Percentiles rank a stretch among this genome's conserved stretches.
These are phyloP conservation scores for Silene latifolia DNA, from an alignment of 148 eudicot species.

Conservation along the genomic window DNA sequence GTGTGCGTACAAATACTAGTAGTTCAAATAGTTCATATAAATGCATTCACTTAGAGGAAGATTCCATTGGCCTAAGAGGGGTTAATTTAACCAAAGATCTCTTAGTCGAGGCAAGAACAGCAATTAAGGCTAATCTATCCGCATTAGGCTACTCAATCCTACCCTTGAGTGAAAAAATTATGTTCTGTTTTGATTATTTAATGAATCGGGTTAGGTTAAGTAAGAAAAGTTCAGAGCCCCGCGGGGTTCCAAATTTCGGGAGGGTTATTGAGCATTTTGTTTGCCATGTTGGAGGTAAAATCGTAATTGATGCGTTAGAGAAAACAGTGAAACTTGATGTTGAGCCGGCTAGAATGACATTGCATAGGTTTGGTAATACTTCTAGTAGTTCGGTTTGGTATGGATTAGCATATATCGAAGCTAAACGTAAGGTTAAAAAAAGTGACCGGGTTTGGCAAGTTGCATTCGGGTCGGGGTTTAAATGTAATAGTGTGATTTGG, in stretches of 20 bases:
- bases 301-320: conserved; percentile 7
- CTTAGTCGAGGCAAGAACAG: conserved; percentile 21
- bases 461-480: conserved; percentile 6
- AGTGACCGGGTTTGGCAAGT: conserved; percentile 12
- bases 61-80: conserved; percentile 22
- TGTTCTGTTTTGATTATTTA: background rate
- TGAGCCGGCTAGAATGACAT: conserved; percentile 2
- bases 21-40: conserved; percentile 29
- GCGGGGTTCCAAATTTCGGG: background rate
- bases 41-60: conserved; percentile 36
- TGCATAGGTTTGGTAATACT: conserved; percentile 12
- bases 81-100: conserved; percentile 30
- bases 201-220: background rate
- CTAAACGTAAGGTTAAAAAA: background rate
- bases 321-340: background rate
- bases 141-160: conserved; percentile 25
- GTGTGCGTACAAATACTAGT: conserved; percentile 28
- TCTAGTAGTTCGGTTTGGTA: conserved; percentile 10
- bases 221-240: background rate
- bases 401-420: conserved; percentile 3
- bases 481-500: conserved; percentile 15
- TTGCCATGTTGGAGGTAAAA: background rate
- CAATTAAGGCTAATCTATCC: conserved; percentile 28
- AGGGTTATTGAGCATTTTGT: conserved; percentile 1
- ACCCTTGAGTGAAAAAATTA: conserved; percentile 29